phyloP scores from a whole-genome alignment of 1,284 basidiomycete species.

The Boletus semigastroideus region DNA sequence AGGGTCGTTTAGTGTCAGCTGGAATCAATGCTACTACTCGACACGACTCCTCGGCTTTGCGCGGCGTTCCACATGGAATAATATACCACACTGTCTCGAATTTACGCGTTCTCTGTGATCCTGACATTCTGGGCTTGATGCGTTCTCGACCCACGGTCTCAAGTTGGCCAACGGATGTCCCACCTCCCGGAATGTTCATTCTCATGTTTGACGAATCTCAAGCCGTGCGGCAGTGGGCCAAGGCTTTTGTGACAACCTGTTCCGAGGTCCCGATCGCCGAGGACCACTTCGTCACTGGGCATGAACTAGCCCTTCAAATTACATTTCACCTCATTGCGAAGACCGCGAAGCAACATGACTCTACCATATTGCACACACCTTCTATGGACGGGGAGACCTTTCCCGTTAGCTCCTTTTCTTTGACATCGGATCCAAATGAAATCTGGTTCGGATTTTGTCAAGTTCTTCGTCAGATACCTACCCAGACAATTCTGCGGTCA shows the following conservation, averaged over 20 bases:
- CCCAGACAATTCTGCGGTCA: slow-evolving; percentile 39
- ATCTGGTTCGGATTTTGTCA: slow-evolving; percentile 56
- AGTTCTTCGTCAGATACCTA: slow-evolving; percentile 55
- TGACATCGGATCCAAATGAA: slow-evolving; percentile 39
- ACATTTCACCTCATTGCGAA: slow-evolving; percentile 31
- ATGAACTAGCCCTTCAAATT: slow-evolving; percentile 44
- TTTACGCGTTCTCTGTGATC: slow-evolving; percentile 55
- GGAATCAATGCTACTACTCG: slow-evolving; percentile 29
- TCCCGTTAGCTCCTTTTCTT: slow-evolving; percentile 22
- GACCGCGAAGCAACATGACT: slow-evolving; percentile 3
- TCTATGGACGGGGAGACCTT: slow-evolving; percentile 8
- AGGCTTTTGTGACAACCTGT: slow-evolving; percentile 38
- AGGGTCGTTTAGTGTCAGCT: slow-evolving; percentile 43
- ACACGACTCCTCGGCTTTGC: slow-evolving; percentile 12
- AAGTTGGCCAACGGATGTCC: slow-evolving; percentile 56
- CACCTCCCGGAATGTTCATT: slow-evolving; percentile 60
- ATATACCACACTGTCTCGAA: slow-evolving; percentile 71
- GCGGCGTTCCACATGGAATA: slow-evolving; percentile 46
- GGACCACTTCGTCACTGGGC: slow-evolving; percentile 45
- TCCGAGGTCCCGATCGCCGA: slow-evolving; percentile 46
- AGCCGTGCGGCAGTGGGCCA: slow-evolving; percentile 60
- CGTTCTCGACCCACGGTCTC: slow-evolving; percentile 42
- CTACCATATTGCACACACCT: not conserved
- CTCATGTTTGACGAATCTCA: slow-evolving; percentile 53
- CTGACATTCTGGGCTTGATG: slow-evolving; percentile 47